Evolutionary conservation across 768 basidiomycete species (phyloP).

Genomic region (Pluteus cervinus): DNA sequence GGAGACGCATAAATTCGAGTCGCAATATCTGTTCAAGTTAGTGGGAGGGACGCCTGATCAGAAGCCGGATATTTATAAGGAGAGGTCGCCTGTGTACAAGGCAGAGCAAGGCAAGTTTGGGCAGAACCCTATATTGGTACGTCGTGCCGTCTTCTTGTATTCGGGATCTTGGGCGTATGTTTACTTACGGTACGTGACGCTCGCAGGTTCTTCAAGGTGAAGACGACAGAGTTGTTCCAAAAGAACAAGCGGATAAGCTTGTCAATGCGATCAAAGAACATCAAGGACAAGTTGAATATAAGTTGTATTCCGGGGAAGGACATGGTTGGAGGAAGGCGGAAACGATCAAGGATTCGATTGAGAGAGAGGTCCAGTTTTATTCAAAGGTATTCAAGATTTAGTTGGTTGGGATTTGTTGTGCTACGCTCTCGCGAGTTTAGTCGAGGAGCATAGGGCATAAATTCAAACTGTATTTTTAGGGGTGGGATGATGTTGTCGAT

Average conservation of each 20-base stretch:
- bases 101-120: too few species aligned
- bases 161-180: too few species aligned
- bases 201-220: slow-evolving; percentile 49
- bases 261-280: slow-evolving; percentile 32
- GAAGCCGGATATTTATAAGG: slow-evolving; percentile 37
- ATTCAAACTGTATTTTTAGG: too few species aligned
- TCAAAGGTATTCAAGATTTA: slow-evolving; percentile 23
- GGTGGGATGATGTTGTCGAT: too few species aligned
- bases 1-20: slow-evolving; percentile 56
- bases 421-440: too few species aligned
- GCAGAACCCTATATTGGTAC: too few species aligned
- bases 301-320: slow-evolving; percentile 46
- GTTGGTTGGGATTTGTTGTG: too few species aligned
- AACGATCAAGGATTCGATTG: slow-evolving; percentile 35
- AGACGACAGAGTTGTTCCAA: slow-evolving; percentile 24
- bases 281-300: slow-evolving; percentile 36
- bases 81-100: slow-evolving; percentile 40
- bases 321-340: slow-evolving; percentile 42
- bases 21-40: slow-evolving; percentile 37
- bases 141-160: too few species aligned
- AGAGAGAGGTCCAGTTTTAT: slow-evolving; percentile 38
- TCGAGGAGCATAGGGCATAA: too few species aligned
- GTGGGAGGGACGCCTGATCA: slow-evolving; percentile 44
- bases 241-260: slow-evolving; percentile 24
- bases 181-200: not conserved